These are phyloP conservation scores for Picea abies DNA, from an alignment of 83 land plant species.

Conservation along the genomic window DNA sequence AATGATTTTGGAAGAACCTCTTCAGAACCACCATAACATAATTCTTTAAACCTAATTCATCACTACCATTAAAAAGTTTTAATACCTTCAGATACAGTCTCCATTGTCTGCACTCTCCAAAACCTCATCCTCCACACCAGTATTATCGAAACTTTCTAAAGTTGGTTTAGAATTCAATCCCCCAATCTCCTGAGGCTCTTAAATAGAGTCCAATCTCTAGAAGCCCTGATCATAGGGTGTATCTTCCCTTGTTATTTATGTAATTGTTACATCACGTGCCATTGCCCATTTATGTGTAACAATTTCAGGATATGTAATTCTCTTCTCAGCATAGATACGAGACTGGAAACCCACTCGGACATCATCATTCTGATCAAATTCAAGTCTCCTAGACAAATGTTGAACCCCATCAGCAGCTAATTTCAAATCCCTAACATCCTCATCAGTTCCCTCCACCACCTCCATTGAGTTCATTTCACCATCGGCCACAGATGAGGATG, in stretches of 20 bases:
- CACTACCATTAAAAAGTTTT: too few relatives aligned
- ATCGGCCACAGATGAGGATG: neutral
- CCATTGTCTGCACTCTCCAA: neutral
- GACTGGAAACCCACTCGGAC: neutral
- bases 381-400: neutral
- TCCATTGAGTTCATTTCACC: conserved; percentile 1
- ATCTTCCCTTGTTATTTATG: neutral
- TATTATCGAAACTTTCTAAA: too few relatives aligned
- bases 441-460: neutral
- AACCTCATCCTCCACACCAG: neutral
- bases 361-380: conserved; percentile 2
- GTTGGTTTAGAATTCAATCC: neutral
- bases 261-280: neutral
- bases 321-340: conserved; percentile 6
- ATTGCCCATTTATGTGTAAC: neutral
- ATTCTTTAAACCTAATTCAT: neutral
- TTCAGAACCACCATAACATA: neutral
- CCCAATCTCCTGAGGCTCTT: neutral
- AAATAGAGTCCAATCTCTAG: neutral
- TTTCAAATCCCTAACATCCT: neutral
- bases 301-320: conserved; percentile 3
- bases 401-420: neutral
- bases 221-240: conserved; percentile 1
- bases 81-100: neutral
- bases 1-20: neutral